Evolutionary conservation across 768 basidiomycete species (phyloP).

Genomic region (Podaxis sp.): DNA sequence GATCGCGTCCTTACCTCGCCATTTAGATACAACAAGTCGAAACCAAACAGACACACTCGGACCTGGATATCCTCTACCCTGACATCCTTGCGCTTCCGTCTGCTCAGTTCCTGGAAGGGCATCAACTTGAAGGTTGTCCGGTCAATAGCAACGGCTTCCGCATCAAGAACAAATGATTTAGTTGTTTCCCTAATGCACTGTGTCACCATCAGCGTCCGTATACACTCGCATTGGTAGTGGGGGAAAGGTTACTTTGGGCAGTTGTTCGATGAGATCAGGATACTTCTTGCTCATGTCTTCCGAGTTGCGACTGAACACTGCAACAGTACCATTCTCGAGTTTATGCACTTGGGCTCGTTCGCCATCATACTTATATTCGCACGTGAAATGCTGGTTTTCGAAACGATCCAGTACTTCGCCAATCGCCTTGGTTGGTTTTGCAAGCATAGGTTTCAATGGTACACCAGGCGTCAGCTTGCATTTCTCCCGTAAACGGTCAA

Average conservation of each 20-base stretch:
- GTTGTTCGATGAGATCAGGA: constrained; percentile 94
- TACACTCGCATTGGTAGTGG: not conserved
- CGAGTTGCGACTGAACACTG: constrained; percentile 96
- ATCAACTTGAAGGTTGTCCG: constrained; percentile 78
- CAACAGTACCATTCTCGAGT: constrained; percentile 76
- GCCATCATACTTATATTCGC: constrained; percentile 99
- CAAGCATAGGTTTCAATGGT: constrained; percentile 97
- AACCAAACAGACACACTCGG: constrained; percentile 93
- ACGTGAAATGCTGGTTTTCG: constrained; percentile 93
- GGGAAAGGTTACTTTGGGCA: constrained; percentile 61
- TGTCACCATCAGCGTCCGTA: not conserved
- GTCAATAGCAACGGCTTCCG: constrained; percentile 97
- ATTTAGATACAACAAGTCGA: constrained; percentile 94
- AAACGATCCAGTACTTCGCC: constrained; percentile 96
- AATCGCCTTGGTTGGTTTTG: constrained; percentile 98
- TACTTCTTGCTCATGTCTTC: constrained; percentile 99
- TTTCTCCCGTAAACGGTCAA: constrained; percentile 61
- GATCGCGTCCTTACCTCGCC: constrained; percentile 71
- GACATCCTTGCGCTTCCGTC: constrained; percentile 95
- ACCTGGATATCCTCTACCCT: constrained; percentile 98
- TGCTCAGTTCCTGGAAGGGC: constrained; percentile 97
- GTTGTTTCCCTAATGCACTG: constrained; percentile 86
- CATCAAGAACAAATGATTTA: constrained; percentile 91
- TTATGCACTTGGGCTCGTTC: constrained; percentile 96
- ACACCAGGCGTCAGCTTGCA: constrained; percentile 96